Evolutionary conservation across 441 rosid genomes (phyloP).

Genomic region (Euphorbia neoarborescens): DNA sequence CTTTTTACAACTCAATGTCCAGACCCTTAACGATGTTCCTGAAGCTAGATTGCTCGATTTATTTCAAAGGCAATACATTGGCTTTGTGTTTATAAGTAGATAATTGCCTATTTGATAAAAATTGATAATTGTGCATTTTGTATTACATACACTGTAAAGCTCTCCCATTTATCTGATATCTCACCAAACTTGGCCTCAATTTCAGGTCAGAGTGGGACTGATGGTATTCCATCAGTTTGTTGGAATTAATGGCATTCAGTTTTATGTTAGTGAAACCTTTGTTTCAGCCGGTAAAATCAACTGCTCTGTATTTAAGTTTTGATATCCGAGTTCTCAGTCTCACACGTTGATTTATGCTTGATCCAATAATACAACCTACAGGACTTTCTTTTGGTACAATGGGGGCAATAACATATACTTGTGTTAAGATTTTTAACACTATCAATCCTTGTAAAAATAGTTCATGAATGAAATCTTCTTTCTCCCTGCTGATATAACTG

Average conservation of each 20-base stretch:
- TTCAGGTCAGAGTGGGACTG: conserved; percentile 71
- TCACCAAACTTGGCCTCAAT: conserved; percentile 14
- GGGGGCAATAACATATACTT: conserved; percentile 76
- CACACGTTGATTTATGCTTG: not conserved
- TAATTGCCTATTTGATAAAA: not conserved
- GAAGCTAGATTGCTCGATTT: conserved; percentile 52
- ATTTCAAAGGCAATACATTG: conserved; percentile 50
- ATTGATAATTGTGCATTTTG: not conserved
- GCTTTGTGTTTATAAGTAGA: conserved; percentile 54
- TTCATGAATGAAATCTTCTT: not conserved
- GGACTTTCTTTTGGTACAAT: conserved; percentile 65
- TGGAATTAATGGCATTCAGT: conserved; percentile 74
- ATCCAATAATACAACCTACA: conserved; percentile 22
- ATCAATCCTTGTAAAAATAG: not conserved
- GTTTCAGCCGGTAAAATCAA: conserved; percentile 57
- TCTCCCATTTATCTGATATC: conserved; percentile 3
- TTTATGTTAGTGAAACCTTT: conserved; percentile 81
- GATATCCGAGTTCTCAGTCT: not conserved
- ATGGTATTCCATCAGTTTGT: conserved; percentile 83
- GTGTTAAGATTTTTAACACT: conserved; percentile 45
- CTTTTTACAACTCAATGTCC: conserved; percentile 33
- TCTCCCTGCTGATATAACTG: not conserved
- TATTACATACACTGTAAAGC: not conserved
- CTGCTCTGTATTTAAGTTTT: not conserved
- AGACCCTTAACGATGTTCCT: conserved; percentile 49